Base-by-base conservation (phyloP, 2,329 filamentous ascomycete genomes). In the Microdochium bolleyi region DNA sequence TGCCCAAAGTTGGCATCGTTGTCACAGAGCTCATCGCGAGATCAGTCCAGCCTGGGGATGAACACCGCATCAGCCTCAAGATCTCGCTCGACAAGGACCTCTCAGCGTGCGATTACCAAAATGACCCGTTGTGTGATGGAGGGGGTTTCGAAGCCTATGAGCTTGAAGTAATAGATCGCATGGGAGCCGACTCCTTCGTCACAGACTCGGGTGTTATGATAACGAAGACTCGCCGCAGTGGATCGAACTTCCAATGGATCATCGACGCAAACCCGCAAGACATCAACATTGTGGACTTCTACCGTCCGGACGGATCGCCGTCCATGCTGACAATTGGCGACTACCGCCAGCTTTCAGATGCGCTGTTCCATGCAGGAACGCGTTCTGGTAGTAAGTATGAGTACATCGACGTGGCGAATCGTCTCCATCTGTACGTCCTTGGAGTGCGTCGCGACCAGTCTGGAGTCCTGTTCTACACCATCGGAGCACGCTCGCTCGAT, bases 231-330 rank as follows among this genome's bases (percentile, higher is more conserved):
- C 53, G 56, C 53, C 19, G 73, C 55, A 55, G 58, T 3, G 58
- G 56, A 3, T 61, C 68, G 56, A 77, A 77, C 0, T 79, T 79
- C 67, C 76, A 80, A 55, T 80, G 77, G 76, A 70, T 70, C 24
- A 75, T 80, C 38, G 77, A 80, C 55, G 77, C 77, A 2, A 78
- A 79, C 60, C 76, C 77, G 0, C 65, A 79, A 55, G 76, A 80
- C 53, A 76, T 79, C 49, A 61, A 67, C 10, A 68, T 78, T 1
- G 62, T 78, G 5, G 76, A 80, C 58, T 80, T 78, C 56, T 64
- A 70, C 58, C 67, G 71, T 0, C 76, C 77, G 1, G 73, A 78
- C 51, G 76, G 77, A 24, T 73, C 72, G 0, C 63, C 69, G 1
- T 61, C 69, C 10, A 75, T 73, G 64, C 68, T 76, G 57, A 76